Evolutionary conservation across 208 protist species (phyloP).

Genomic region (Crithidia fasciculata): DNA sequence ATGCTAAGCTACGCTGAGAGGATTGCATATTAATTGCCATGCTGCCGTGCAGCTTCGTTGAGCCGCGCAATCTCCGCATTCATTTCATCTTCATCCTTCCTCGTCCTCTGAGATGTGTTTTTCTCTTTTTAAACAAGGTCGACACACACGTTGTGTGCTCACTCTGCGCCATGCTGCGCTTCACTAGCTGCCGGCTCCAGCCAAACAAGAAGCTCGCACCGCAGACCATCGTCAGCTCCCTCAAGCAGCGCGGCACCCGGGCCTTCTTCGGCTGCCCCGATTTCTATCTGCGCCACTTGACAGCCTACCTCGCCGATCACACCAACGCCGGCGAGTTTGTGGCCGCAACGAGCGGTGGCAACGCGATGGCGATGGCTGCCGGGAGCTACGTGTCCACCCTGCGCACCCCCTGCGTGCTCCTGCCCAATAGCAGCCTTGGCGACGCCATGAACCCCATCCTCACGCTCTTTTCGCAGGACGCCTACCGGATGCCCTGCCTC

Average conservation of each 20-base stretch:
- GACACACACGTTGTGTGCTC: neutral
- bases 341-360: slow-evolving; percentile 84
- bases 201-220: slow-evolving; percentile 45
- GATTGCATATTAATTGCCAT: too few species aligned
- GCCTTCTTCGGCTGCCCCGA: slow-evolving; percentile 91
- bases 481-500: slow-evolving; percentile 81
- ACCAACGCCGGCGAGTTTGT: slow-evolving; percentile 62
- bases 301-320: slow-evolving; percentile 76
- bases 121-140: neutral
- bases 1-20: too few species aligned
- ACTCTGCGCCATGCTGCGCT: slow-evolving; percentile 14
- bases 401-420: slow-evolving; percentile 68
- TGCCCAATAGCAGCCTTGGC: slow-evolving; percentile 81
- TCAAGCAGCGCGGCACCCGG: slow-evolving; percentile 47
- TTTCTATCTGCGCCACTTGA: slow-evolving; percentile 80
- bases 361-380: slow-evolving; percentile 77
- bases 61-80: neutral
- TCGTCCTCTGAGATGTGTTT: neutral
- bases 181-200: slow-evolving; percentile 2
- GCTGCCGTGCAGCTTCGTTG: too few species aligned
- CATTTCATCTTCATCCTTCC: slow-evolving; percentile 6
- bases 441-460: slow-evolving; percentile 83
- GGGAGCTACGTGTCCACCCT: slow-evolving; percentile 88
- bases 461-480: slow-evolving; percentile 64
- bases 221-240: slow-evolving; percentile 47